A percentile compares a stretch with the other conserved stretches of the same genome.
These are phyloP conservation scores for Astrocystis sublimbata DNA, from an alignment of 495 filamentous ascomycete genomes.

Conservation along the genomic window DNA sequence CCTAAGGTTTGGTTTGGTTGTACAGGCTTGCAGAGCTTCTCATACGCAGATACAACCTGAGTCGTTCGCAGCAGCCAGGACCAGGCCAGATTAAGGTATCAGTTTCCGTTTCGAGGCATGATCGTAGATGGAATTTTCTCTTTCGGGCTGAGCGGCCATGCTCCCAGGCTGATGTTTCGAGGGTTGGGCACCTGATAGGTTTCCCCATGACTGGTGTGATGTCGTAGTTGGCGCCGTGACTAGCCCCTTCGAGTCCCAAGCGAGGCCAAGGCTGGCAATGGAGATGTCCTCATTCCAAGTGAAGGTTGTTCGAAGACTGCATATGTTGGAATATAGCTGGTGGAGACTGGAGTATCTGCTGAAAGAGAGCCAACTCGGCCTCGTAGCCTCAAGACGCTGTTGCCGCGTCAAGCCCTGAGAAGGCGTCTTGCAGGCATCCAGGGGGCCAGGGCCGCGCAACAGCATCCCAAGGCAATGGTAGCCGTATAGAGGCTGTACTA, in stretches of 20 bases:
- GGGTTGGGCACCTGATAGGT: slow-evolving; percentile 7
- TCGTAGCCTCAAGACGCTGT: neutral
- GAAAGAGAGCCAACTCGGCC: neutral
- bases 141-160: slow-evolving; percentile 17
- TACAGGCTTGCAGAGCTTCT: slow-evolving; percentile 16
- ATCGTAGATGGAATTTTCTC: slow-evolving; percentile 14
- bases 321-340: neutral
- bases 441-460: neutral
- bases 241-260: slow-evolving; percentile 4
- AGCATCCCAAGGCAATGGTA: slow-evolving; percentile 22
- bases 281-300: neutral
- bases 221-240: slow-evolving; percentile 7
- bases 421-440: slow-evolving; percentile 1
- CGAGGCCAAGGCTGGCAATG: slow-evolving; percentile 1
- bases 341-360: neutral
- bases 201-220: slow-evolving; percentile 16
- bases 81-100: slow-evolving; percentile 17
- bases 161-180: slow-evolving; percentile 7
- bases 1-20: slow-evolving; percentile 19
- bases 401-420: neutral
- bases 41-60: slow-evolving; percentile 17
- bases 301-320: neutral
- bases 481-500: slow-evolving; percentile 21
- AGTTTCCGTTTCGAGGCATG: slow-evolving; percentile 17
- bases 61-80: slow-evolving; percentile 5